Base-by-base conservation (phyloP, 345 rosid genomes). In the Eutrema heterophyllum region DNA sequence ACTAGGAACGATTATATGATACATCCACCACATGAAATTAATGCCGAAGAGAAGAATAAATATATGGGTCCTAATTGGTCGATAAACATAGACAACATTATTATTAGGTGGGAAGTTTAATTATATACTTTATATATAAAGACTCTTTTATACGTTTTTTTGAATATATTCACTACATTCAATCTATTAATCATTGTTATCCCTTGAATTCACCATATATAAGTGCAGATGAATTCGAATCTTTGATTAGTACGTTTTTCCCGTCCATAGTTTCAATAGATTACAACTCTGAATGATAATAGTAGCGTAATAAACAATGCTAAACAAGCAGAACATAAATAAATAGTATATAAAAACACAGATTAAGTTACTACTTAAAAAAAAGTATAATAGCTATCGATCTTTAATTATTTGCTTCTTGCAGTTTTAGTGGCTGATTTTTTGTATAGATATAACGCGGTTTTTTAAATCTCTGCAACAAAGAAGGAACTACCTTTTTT, bases 1-100 rank as follows among this genome's bases (percentile, higher is more conserved):
- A 68, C 75, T 69, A 69, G 68, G 70, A 54, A 69, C 38, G 65
- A 74, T 74, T 0, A 62, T 61, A 38, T 62, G 70, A 52, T 53
- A 62, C 29, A 53, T 39, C 15, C 64, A 75, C 57, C 79, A 75
- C 79, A 75, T 75, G 74, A 75, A 33, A n/a, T n/a, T n/a, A 75
- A 53, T 75, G 79, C 70, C 44, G 27, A 52, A 38, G 26, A 68
- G 69, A 75, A 54, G 56, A 75, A 75, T 59, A 62, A 53, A 44
- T 62, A 43, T 69, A 75, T 53, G 70, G 74, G 79, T 75, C 79
- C 73, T 75, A 32, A 61, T 52, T 71, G 75, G 59, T 76, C 70
- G 65, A 76, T 54, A 53, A 36, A 54, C 75, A 76, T 69, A 69
- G 65, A 76, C 52, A 69, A 46, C 75, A 76, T 76, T 76, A 76